phyloP scores from a whole-genome alignment of 2,329 filamentous ascomycete species.

The Esteya vermicola region DNA sequence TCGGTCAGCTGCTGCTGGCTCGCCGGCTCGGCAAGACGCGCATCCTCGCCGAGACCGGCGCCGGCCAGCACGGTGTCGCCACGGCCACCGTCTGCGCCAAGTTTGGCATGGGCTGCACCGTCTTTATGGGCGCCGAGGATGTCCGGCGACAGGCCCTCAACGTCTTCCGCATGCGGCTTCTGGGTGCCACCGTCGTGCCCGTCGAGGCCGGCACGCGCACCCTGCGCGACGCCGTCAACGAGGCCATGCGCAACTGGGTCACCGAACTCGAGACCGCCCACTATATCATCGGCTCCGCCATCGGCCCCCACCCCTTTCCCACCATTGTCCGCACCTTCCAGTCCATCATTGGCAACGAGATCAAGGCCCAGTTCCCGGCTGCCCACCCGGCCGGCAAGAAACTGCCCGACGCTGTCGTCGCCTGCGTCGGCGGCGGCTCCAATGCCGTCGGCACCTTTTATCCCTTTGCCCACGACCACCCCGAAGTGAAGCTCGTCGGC shows the following conservation, averaged over 20 bases:
- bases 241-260: constrained; percentile 89
- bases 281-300: constrained; percentile 96
- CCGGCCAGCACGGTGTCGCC: constrained; percentile 93
- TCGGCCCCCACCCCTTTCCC: constrained; percentile 94
- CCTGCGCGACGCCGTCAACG: constrained; percentile 81
- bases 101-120: constrained; percentile 94
- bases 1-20: constrained; percentile 84
- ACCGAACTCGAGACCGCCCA: constrained; percentile 85
- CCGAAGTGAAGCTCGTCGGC: constrained; percentile 73
- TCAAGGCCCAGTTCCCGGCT: constrained; percentile 78
- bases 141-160: constrained; percentile 92
- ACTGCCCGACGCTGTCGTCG: constrained; percentile 89
- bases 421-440: constrained; percentile 88
- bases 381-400: constrained; percentile 76
- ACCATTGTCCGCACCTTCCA: constrained; percentile 97
- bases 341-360: constrained; percentile 89
- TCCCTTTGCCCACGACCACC: constrained; percentile 79
- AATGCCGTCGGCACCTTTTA: constrained; percentile 98
- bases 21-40: constrained; percentile 80
- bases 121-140: constrained; percentile 98
- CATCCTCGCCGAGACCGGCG: constrained; percentile 96
- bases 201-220: constrained; percentile 83
- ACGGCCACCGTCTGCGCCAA: constrained; percentile 96
- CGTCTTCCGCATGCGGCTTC: constrained; percentile 94
- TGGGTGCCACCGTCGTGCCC: constrained; percentile 83